Base-by-base conservation (phyloP, 352 stramenopile species). In the Pythium aquatile region DNA sequence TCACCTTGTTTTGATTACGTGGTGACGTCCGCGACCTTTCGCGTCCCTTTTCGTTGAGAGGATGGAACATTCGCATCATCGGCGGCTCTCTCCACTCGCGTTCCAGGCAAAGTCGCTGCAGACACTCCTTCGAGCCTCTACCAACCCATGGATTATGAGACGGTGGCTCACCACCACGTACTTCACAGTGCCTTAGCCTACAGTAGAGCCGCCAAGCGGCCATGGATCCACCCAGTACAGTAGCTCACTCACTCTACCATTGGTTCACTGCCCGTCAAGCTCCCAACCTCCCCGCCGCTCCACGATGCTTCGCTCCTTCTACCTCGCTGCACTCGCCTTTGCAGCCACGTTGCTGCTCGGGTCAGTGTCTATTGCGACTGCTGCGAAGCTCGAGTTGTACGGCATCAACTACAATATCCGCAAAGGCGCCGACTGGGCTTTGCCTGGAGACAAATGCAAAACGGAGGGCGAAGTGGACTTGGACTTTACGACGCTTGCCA, bases 371-470 rank as follows among this genome's bases (percentile, higher is more conserved):
- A 28, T 29, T 2, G 29, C 51, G 0, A 8, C 20, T 6, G 28
- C 51, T 8, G 51, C 61, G 13, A 11, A 56, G 5, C 39, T 65
- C 9, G 13, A 48, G 9, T 47, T 77, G 13, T 72, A 73, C 42
- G 73, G 73, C 9, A 61, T 80, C 68, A 78, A 80, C 70, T 80
- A 80, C 63, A 79, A 70, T 54, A 63, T 62, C 5, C 69, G 73
- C 49, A 73, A 61, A 7, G 73, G 69, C 8, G 55, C 62, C 4
- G 68, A 75, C 61, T 76, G 64, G 63, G 52, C 58, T 2, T 20
- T 65, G 16, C 2, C 16, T 5, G 57, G 58, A 0, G 10, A 71
- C 16, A 63, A 65, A 13, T 79, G 73, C 52, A 76, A 75, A 39
- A 56, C 61, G 3, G 48, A 48, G 0, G 24, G 13, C 17, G 48